A percentile compares a stretch with the other conserved stretches of the same genome.
phyloP scores from a whole-genome alignment of 2,329 filamentous ascomycete species.

The Xylaria sp. region DNA sequence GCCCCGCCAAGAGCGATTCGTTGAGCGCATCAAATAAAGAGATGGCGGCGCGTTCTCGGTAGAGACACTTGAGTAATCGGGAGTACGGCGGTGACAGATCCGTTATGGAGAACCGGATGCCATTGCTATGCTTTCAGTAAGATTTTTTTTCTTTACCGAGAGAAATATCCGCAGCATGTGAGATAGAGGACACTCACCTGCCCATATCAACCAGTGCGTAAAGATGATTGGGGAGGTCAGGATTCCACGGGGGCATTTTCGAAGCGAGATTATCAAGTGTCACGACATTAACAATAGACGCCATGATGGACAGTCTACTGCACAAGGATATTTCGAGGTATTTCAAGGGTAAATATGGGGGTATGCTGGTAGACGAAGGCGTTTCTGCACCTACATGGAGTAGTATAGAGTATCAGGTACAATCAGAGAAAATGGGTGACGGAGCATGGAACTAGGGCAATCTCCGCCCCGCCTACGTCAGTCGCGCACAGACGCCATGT shows the following conservation, averaged over 20 bases:
- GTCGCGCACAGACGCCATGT: too few relatives aligned
- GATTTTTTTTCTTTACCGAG: not conserved
- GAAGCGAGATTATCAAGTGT: conserved; percentile 58
- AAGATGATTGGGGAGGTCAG: conserved; percentile 53
- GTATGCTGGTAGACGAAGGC: not conserved
- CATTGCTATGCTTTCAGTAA: conserved; percentile 66
- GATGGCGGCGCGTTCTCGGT: conserved; percentile 77
- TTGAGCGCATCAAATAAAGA: conserved; percentile 85
- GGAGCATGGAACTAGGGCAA: too few relatives aligned
- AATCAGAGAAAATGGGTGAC: too few relatives aligned
- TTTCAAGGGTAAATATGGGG: not conserved
- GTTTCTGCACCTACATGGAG: too few relatives aligned
- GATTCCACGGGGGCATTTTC: conserved; percentile 56
- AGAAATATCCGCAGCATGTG: not conserved
- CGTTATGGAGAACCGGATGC: conserved; percentile 90
- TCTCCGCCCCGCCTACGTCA: too few relatives aligned
- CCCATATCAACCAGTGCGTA: conserved; percentile 66
- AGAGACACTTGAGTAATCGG: conserved; percentile 77
- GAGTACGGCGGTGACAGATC: conserved; percentile 73
- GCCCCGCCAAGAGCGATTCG: conserved; percentile 47
- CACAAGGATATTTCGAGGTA: not conserved
- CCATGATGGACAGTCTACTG: conserved; percentile 36
- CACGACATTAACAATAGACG: conserved; percentile 48
- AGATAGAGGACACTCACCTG: conserved; percentile 49
- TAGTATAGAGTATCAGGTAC: too few relatives aligned